phyloP scores from a whole-genome alignment of 352 stramenopile genomes.

The Phytophthora multivora region DNA sequence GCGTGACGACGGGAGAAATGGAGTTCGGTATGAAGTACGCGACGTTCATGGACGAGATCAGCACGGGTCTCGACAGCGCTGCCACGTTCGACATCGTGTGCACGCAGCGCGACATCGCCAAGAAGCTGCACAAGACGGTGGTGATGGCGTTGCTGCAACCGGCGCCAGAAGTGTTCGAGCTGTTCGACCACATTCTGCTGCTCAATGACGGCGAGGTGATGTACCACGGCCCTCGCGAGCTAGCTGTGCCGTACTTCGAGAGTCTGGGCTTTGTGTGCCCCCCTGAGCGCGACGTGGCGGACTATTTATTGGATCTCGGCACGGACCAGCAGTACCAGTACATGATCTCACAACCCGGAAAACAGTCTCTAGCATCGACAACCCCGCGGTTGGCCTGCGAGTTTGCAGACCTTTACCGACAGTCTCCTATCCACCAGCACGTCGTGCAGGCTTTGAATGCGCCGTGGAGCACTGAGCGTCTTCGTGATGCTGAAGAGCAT shows the following conservation, averaged over 20 bases:
- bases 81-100: slow-evolving; percentile 88
- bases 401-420: slow-evolving; percentile 13
- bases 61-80: slow-evolving; percentile 86
- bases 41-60: slow-evolving; percentile 88
- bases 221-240: slow-evolving; percentile 45
- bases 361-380: background rate
- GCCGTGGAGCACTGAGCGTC: slow-evolving; percentile 4
- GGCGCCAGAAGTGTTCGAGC: slow-evolving; percentile 87
- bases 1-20: slow-evolving; percentile 43
- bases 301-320: slow-evolving; percentile 34
- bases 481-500: slow-evolving; percentile 14
- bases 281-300: slow-evolving; percentile 15
- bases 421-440: slow-evolving; percentile 33
- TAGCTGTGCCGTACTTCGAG: slow-evolving; percentile 45
- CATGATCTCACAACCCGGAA: slow-evolving; percentile 12
- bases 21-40: slow-evolving; percentile 58
- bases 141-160: slow-evolving; percentile 85
- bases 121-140: slow-evolving; percentile 44
- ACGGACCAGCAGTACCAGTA: slow-evolving; percentile 34
- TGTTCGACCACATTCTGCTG: slow-evolving; percentile 89
- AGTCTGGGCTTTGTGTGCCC: slow-evolving; percentile 51
- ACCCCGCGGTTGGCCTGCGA: slow-evolving; percentile 9
- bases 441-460: slow-evolving; percentile 67
- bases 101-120: slow-evolving; percentile 41
- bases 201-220: slow-evolving; percentile 56